Evolutionary conservation across 306 rosid species (phyloP).

Genomic region (Cicer arietinum): DNA sequence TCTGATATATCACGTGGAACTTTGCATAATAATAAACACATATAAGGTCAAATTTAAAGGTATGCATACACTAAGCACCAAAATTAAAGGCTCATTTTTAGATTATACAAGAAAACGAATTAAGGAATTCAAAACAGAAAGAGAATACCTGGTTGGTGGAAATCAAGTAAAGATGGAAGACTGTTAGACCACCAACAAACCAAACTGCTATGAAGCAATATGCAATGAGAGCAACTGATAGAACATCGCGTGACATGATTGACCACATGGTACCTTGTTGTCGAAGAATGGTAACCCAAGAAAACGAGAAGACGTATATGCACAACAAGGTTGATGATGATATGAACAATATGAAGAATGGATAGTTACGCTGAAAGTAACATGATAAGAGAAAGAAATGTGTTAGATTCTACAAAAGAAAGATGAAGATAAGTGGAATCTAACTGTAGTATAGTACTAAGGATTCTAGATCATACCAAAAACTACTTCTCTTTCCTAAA

Average conservation of each 20-base stretch:
- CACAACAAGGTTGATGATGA: slow-evolving; percentile 78
- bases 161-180: slow-evolving; percentile 84
- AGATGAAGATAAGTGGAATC: neutral
- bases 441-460: too few species aligned
- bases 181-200: slow-evolving; percentile 95
- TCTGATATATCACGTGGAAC: neutral
- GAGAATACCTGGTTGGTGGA: slow-evolving; percentile 81
- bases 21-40: neutral
- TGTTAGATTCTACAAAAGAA: slow-evolving; percentile 31
- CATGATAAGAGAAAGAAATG: slow-evolving; percentile 29
- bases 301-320: slow-evolving; percentile 77
- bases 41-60: slow-evolving; percentile 10
- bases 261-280: slow-evolving; percentile 51
- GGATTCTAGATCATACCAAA: too few species aligned
- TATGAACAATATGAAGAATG: slow-evolving; percentile 77
- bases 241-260: slow-evolving; percentile 57
- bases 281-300: slow-evolving; percentile 73
- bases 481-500: too few species aligned
- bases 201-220: slow-evolving; percentile 87
- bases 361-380: slow-evolving; percentile 85
- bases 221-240: slow-evolving; percentile 73
- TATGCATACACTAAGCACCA: neutral
- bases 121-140: slow-evolving; percentile 7
- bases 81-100: too few species aligned
- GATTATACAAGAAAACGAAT: neutral